Base-by-base conservation (phyloP, 1,284 basidiomycete species). In the Xerocomus minutiporus region DNA sequence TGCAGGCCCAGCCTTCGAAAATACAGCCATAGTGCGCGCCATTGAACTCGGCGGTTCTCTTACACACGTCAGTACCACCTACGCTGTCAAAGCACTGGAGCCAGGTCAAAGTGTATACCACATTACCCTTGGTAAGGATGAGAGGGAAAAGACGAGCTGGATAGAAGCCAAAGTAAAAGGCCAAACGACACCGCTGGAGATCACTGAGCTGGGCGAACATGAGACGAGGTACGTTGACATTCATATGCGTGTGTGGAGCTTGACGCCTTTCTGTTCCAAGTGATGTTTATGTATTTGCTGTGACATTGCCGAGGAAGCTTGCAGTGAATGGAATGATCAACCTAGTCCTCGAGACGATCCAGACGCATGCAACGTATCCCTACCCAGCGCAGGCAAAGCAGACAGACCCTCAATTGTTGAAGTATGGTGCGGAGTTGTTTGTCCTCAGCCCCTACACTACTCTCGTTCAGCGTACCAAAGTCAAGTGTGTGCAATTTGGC, bases 11-110 rank as follows among this genome's bases (percentile, higher is more conserved):
- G 78, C 83, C 5, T 96, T 88, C 73, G 83, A 91, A 78, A 95
- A 96, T 65, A 89, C 86, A 17, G 89, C 86, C 54, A 79, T 97
- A 57, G 88, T 92, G 23, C 86, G 91, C 62, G 86, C 87, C 9
- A 76, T 93, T 58, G 93, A 96, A 64, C 86, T 96, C 39, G 91
- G 88, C 39, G 93, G 93, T 55, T 79, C 92, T 29, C 79, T 91
- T 26, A 86, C 91, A 50, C 85, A 87, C 71, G 82, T 93, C 74
- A 88, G 84, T 46, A 95, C 93, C 46, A 90, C 91, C 52, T 96
- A 89, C 72, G 86, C 90, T 17, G 80, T 91, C 66, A 90, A 84
- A 69, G 81, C 88, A 45, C 76, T 88, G 28, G 78, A 82, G 57
- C 73, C 82, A 57, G 78, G 74, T 44, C 78, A 83, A 8, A 78